A percentile compares a stretch with the other conserved stretches of the same genome.
Conservation (phyloP, 140 eudicot species). For the Oenanthe javanica region DNA sequence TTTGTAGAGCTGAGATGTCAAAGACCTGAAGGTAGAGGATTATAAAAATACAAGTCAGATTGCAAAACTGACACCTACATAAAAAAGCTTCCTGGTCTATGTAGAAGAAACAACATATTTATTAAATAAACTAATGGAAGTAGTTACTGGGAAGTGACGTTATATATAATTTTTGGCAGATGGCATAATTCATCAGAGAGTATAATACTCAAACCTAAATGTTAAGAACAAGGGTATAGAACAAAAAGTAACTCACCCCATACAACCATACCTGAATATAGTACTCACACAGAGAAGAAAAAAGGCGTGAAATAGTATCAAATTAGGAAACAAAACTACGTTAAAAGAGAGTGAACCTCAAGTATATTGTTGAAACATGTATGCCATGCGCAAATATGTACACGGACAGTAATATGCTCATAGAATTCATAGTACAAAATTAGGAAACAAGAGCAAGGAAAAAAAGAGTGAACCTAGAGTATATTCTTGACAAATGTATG, state of each 20-base stretch:
- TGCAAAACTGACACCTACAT: not conserved
- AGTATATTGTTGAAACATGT: not conserved
- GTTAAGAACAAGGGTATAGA: not conserved
- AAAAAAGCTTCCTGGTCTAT: not conserved
- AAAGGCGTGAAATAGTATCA: not conserved
- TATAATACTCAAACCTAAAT: not conserved
- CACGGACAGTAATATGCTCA: not conserved
- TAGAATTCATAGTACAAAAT: not conserved
- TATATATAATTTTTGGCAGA: not conserved
- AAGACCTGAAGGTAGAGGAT: conserved; percentile 44
- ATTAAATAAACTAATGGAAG: too few relatives aligned
- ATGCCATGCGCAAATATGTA: not conserved
- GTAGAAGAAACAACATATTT: not conserved
- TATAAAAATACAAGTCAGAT: not conserved
- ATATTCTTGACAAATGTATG: not conserved
- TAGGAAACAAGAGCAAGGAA: not conserved
- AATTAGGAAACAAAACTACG: not conserved
- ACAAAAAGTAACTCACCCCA: not conserved
- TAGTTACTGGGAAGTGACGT: not conserved
- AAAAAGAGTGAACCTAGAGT: not conserved
- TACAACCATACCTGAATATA: not conserved
- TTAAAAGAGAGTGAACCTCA: not conserved
- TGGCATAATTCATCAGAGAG: not conserved
- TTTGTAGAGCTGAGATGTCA: conserved; percentile 77
- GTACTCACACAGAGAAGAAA: not conserved